Evolutionary conservation across 257 asterid genomes (phyloP).

Genomic region (Solanum ahanhuiri): DNA sequence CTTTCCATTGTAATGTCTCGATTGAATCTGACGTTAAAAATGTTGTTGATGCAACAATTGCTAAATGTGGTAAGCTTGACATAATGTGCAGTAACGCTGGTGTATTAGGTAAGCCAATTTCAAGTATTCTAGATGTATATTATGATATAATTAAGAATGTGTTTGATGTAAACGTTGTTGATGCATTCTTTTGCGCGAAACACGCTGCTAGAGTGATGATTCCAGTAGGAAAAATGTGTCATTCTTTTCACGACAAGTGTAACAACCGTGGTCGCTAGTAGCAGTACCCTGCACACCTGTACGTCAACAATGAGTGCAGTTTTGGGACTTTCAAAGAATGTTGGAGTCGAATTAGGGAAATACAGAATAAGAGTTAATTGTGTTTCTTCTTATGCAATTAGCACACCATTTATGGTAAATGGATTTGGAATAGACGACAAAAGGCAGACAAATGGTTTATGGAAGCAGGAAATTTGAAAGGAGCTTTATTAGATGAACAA

Average conservation of each 20-base stretch:
- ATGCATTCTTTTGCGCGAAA: no score
- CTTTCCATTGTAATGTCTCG: background rate
- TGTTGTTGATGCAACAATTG: background rate
- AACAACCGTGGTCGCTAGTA: rapidly evolving
- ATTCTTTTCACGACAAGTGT: no score
- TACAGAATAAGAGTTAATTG: background rate
- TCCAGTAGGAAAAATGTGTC: no score
- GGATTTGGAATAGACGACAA: background rate
- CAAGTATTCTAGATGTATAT: background rate
- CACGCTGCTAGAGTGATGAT: no score
- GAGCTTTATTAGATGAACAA: background rate
- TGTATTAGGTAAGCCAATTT: background rate
- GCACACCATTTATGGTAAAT: background rate
- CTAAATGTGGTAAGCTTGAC: background rate
- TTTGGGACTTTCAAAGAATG: background rate
- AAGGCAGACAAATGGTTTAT: background rate
- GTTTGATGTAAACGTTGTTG: background rate
- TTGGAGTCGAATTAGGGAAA: background rate
- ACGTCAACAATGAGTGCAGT: background rate
- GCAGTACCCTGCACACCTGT: background rate
- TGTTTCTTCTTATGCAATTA: background rate
- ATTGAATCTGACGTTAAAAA: background rate
- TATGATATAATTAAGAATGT: background rate
- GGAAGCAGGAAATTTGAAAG: background rate
- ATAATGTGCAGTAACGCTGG: background rate